Evolutionary conservation across 495 filamentous ascomycete species (phyloP), one percentile per base, ranked within the genome.

Genomic region (Lasiosphaeria miniovina): DNA sequence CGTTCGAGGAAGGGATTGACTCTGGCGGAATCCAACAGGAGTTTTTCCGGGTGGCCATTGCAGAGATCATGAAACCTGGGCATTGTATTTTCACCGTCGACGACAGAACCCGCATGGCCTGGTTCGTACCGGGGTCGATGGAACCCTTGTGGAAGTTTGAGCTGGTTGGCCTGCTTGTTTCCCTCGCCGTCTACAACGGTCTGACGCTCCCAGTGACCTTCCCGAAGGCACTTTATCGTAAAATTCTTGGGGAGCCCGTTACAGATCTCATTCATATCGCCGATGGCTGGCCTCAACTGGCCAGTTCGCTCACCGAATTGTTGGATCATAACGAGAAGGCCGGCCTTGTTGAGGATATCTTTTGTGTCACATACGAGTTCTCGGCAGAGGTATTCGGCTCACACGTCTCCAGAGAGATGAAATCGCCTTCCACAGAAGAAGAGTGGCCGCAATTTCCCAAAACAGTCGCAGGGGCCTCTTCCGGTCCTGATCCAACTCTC

Each of bases 11-110:
- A 66, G 94, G 94, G 1, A 80, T 93, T 17, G 94, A 98, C 73
- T 89, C 92, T 57, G 94, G 94, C 55, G 94, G 94, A 52, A 91
- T 98, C 4, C 91, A 96, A 61, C 92, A 93, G 68, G 94, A 98
- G 59, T 98, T 96, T 73, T 97, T 98, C 75, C 85, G 89, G 36
- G 66, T 96, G 41, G 84, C 89, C 54, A 84, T 96, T 63, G 84
- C 79, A 5, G 87, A 96, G 66, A 88, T 87, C 3, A 74, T 97
- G 33, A 80, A 90, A 68, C 85, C 90, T 9, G 80, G 87, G 43
- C 89, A 88, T 63, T 92, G 83, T 17, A 71, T 75, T 67, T 97
- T 97, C 71, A 86, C 86, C 0, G 82, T 87, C 52, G 90, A 97
- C 66, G 74, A 81, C 4, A 75, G 81, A 45, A 90, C 88, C 1